These are phyloP conservation scores for Spatholobus suberectus DNA, from an alignment of 306 rosid species.

Conservation along the genomic window DNA sequence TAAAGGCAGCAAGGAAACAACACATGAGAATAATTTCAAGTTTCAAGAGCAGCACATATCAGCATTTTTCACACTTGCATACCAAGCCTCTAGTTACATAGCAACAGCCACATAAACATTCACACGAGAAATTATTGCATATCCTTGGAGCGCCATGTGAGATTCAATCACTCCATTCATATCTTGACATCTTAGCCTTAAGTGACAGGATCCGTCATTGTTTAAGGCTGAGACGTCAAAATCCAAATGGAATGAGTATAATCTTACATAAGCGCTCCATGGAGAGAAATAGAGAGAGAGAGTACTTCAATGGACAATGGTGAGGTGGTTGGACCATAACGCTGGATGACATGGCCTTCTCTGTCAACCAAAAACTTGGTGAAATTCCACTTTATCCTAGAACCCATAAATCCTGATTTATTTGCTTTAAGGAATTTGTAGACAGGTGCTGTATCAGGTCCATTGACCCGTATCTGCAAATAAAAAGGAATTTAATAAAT, in stretches of 20 bases:
- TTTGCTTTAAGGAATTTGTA: conserved; percentile 75
- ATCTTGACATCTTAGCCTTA: conserved; percentile 10
- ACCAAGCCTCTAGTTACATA: conserved; percentile 12
- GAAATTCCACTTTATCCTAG: conserved; percentile 90
- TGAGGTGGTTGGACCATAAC: conserved; percentile 62
- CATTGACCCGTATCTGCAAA: conserved; percentile 73
- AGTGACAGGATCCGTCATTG: not conserved
- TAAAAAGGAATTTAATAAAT: not conserved
- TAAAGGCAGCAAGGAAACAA: conserved; percentile 26
- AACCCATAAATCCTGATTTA: conserved; percentile 65
- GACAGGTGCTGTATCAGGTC: conserved; percentile 67
- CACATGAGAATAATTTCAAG: conserved; percentile 23
- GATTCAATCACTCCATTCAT: conserved; percentile 20
- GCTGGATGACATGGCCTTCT: conserved; percentile 69
- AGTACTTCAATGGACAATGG: conserved; percentile 75
- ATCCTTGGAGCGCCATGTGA: not conserved
- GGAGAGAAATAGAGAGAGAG: conserved; percentile 33
- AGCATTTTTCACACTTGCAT: conserved; percentile 8
- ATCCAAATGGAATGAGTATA: not conserved
- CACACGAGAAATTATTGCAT: conserved; percentile 28
- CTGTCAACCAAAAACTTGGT: conserved; percentile 83
- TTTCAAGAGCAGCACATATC: conserved; percentile 17
- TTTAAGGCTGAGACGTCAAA: conserved; percentile 12
- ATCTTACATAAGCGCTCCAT: not conserved
- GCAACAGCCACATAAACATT: not conserved